Conservation (phyloP, 2,329 filamentous ascomycete species). For the Fusarium sp. region DNA sequence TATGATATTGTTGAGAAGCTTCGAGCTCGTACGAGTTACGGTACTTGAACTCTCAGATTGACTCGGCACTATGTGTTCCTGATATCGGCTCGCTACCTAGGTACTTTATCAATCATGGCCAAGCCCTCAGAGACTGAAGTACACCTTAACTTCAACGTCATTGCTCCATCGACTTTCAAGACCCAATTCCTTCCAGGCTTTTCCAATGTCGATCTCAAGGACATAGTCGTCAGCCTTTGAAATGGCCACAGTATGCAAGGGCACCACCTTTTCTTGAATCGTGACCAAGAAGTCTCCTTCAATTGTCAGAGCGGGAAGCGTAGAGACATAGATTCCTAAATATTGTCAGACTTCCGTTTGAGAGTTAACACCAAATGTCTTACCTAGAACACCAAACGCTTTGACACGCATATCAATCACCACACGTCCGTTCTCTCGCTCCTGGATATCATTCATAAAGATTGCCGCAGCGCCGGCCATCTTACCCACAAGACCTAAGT, state of each 20-base stretch:
- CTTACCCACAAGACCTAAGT: conserved; percentile 84
- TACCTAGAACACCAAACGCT: conserved; percentile 80
- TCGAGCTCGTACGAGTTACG: not conserved
- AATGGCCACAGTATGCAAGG: conserved; percentile 73
- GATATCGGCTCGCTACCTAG: too few species aligned
- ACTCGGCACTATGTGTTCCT: not conserved
- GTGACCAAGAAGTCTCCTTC: conserved; percentile 78
- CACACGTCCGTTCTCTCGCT: conserved; percentile 69
- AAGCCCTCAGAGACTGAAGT: conserved; percentile 56
- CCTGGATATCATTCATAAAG: conserved; percentile 69
- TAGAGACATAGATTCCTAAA: conserved; percentile 79
- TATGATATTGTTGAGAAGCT: not conserved
- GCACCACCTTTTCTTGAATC: conserved; percentile 79
- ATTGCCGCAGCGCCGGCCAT: conserved; percentile 91
- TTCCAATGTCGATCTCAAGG: conserved; percentile 80
- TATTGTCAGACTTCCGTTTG: not conserved
- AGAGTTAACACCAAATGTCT: conserved; percentile 40
- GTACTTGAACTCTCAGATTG: not conserved
- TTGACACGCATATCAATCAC: conserved; percentile 79
- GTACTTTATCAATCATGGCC: not conserved
- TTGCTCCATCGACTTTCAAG: conserved; percentile 83
- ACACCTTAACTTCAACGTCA: conserved; percentile 78
- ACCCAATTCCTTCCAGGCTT: conserved; percentile 81
- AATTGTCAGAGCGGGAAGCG: conserved; percentile 71
- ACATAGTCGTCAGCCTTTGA: conserved; percentile 68